Percentiles rank a stretch among this genome's conserved stretches.
Conservation (phyloP, 768 basidiomycete species). For the Mycena pura region DNA sequence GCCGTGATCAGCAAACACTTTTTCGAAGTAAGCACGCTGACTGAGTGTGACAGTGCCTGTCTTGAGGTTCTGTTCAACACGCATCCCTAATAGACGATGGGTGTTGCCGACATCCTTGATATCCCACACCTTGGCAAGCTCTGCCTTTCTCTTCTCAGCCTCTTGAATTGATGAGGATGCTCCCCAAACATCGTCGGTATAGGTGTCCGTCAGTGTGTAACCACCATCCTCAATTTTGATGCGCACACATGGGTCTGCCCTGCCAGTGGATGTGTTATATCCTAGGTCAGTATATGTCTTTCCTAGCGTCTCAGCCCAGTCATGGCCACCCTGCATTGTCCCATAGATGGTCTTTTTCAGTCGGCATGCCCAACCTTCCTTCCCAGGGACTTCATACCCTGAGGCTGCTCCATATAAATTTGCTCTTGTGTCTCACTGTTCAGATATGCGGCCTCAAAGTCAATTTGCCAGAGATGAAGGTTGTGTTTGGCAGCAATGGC, state of each 20-base stretch:
- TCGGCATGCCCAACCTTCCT: neutral
- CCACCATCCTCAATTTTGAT: neutral
- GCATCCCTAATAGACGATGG: neutral
- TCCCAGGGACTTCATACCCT: conserved; percentile 12
- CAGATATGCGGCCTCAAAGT: conserved; percentile 30
- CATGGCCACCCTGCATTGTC: conserved; percentile 1
- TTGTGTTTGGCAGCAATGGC: neutral
- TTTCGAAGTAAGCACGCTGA: neutral
- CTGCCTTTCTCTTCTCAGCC: neutral
- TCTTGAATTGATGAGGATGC: neutral
- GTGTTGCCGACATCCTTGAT: neutral
- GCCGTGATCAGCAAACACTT: neutral
- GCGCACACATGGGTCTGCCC: neutral
- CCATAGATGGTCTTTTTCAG: neutral
- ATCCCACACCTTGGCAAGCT: neutral
- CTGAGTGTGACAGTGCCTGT: neutral
- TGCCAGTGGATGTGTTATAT: neutral
- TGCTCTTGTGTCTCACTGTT: conserved; percentile 31
- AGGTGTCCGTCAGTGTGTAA: neutral
- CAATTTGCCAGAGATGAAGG: conserved; percentile 15
- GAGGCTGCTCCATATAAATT: conserved; percentile 34
- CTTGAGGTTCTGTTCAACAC: neutral
- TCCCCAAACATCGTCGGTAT: neutral
- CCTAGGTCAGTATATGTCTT: neutral
- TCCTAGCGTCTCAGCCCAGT: neutral